phyloP scores from a whole-genome alignment of 2,329 filamentous ascomycete genomes.

The Lachnellula arida region DNA sequence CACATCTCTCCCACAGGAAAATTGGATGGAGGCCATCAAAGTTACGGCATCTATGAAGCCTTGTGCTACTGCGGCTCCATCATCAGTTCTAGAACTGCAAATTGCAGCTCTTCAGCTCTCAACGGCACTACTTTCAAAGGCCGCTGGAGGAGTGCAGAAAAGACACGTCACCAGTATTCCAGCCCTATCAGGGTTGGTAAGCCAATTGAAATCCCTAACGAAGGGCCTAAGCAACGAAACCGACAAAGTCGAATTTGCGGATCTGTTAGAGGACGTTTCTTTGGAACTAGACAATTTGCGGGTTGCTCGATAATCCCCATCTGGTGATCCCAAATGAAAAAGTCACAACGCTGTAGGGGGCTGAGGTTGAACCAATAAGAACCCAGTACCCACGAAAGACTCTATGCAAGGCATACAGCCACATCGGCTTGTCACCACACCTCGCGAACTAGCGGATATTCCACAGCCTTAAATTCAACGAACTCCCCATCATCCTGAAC shows the following conservation, averaged over 20 bases:
- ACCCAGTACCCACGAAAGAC: background rate
- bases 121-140: constrained; percentile 45
- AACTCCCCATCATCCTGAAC: background rate
- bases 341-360: background rate
- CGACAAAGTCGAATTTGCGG: constrained; percentile 34
- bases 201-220: constrained; percentile 34
- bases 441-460: background rate
- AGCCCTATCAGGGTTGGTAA: constrained; percentile 46
- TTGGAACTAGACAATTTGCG: constrained; percentile 20
- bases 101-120: constrained; percentile 53
- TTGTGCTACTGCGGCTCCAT: constrained; percentile 1
- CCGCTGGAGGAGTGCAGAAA: constrained; percentile 42
- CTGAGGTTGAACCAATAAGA: background rate
- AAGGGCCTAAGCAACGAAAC: constrained; percentile 22
- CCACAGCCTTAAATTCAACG: background rate
- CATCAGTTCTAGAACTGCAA: constrained; percentile 41
- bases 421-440: background rate
- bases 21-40: constrained; percentile 54
- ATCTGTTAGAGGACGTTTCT: constrained; percentile 44
- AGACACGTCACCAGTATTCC: constrained; percentile 48
- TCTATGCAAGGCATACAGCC: background rate
- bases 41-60: constrained; percentile 38
- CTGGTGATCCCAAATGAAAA: background rate
- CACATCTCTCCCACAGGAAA: constrained; percentile 41
- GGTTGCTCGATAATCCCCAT: background rate